These are phyloP conservation scores for Penicillium desertorum DNA, from an alignment of 495 filamentous ascomycete genomes.

Conservation along the genomic window DNA sequence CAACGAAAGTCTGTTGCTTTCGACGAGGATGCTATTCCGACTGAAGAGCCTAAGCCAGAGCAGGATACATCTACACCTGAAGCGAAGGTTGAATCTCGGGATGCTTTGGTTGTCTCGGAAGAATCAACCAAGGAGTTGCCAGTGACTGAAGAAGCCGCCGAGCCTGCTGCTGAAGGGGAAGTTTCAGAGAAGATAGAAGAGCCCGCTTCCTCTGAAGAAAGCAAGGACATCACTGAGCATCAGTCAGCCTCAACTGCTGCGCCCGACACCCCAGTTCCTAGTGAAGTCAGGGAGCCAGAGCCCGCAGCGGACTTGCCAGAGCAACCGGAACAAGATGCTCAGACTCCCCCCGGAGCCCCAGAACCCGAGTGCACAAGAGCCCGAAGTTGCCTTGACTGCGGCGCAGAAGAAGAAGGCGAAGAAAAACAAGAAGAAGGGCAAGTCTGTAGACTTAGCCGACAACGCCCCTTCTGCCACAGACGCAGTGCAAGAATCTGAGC, in stretches of 20 bases:
- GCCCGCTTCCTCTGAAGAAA: neutral
- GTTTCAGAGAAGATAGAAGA: neutral
- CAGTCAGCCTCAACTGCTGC: neutral
- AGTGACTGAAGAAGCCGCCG: neutral
- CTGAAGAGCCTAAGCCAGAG: conserved; percentile 19
- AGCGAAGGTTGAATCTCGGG: neutral
- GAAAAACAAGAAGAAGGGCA: conserved; percentile 48
- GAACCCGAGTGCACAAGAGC: conserved; percentile 7
- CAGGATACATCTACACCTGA: conserved; percentile 1
- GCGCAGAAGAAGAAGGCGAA: conserved; percentile 27
- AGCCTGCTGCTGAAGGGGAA: neutral
- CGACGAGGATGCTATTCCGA: conserved; percentile 7
- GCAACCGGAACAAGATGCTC: conserved; percentile 1
- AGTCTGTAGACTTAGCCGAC: conserved; percentile 28
- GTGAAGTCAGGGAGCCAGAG: conserved; percentile 4
- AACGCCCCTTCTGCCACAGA: conserved; percentile 16
- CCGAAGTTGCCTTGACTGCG: conserved; percentile 22
- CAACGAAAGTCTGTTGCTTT: conserved; percentile 27
- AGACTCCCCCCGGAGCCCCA: conserved; percentile 14
- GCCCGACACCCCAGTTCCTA: neutral
- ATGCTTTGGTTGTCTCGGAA: conserved; percentile 1
- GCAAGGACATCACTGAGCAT: conserved; percentile 4
- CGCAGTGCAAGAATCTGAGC: conserved; percentile 9
- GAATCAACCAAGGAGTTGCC: conserved; percentile 3
- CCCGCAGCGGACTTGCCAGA: neutral